phyloP scores from a whole-genome alignment of 2,329 filamentous ascomycete genomes.

The Aspergillus amoenus region DNA sequence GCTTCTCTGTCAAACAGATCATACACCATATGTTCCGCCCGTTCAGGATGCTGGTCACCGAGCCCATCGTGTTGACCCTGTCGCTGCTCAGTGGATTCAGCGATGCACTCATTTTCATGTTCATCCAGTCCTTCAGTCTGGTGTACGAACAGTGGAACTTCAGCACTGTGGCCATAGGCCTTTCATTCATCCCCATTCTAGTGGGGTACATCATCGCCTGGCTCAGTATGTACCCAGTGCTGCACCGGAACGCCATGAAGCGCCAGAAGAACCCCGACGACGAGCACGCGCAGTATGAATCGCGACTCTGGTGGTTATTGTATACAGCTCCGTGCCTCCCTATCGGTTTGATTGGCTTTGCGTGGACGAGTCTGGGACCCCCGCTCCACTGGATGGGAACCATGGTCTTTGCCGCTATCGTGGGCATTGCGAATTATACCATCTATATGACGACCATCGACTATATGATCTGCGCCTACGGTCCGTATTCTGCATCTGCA shows the following conservation, averaged over 20 bases:
- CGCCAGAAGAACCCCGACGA: constrained; percentile 48
- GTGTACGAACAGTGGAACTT: constrained; percentile 64
- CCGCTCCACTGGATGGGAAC: constrained; percentile 61
- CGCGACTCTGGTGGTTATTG: constrained; percentile 60
- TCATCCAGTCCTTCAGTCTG: constrained; percentile 61
- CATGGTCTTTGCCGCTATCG: constrained; percentile 59
- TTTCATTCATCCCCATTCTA: constrained; percentile 57
- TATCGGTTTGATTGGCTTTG: constrained; percentile 63
- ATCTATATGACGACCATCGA: constrained; percentile 69
- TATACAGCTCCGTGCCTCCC: constrained; percentile 60
- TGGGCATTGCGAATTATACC: constrained; percentile 63
- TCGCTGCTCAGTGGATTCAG: constrained; percentile 64
- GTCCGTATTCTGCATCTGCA: constrained; percentile 64
- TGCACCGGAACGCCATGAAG: constrained; percentile 51
- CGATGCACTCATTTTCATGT: constrained; percentile 67
- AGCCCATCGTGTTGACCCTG: constrained; percentile 63
- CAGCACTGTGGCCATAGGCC: constrained; percentile 46
- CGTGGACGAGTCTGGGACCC: constrained; percentile 59
- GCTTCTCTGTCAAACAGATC: constrained; percentile 60
- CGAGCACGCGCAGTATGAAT: constrained; percentile 64
- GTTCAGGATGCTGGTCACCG: constrained; percentile 63
- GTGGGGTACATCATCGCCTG: constrained; percentile 62
- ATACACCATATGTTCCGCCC: constrained; percentile 59
- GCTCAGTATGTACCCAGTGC: constrained; percentile 55
- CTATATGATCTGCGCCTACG: constrained; percentile 68